Evolutionary conservation across 1,284 basidiomycete species (phyloP).

Genomic region (Ustilago trichophora): DNA sequence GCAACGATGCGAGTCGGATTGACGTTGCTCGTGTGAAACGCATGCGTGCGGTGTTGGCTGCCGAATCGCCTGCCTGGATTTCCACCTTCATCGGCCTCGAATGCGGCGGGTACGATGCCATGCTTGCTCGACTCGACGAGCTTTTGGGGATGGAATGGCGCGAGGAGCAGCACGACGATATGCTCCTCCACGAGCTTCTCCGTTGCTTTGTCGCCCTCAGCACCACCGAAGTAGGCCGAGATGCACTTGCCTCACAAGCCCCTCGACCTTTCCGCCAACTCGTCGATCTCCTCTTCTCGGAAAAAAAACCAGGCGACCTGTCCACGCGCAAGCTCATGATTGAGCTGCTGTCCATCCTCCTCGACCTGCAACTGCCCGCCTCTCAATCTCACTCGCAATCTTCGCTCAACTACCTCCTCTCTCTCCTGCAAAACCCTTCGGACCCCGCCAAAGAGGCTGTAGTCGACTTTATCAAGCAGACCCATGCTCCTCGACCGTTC

Average conservation of each 20-base stretch:
- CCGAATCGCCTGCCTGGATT: slow-evolving; percentile 77
- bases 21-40: slow-evolving; percentile 48
- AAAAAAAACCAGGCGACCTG: slow-evolving; percentile 96
- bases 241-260: slow-evolving; percentile 80
- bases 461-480: slow-evolving; percentile 81
- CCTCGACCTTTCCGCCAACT: slow-evolving; percentile 87
- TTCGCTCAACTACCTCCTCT: slow-evolving; percentile 50
- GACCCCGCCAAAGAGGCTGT: slow-evolving; percentile 52
- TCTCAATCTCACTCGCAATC: slow-evolving; percentile 26
- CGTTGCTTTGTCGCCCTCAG: slow-evolving; percentile 92
- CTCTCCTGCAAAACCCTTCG: slow-evolving; percentile 52
- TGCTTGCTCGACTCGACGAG: slow-evolving; percentile 87
- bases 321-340: slow-evolving; percentile 86
- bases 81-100: slow-evolving; percentile 78
- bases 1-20: slow-evolving; percentile 37
- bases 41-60: slow-evolving; percentile 58
- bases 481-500: slow-evolving; percentile 84
- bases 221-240: slow-evolving; percentile 78
- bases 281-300: slow-evolving; percentile 85
- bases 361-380: slow-evolving; percentile 57
- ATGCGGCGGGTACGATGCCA: slow-evolving; percentile 80
- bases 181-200: slow-evolving; percentile 88
- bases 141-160: slow-evolving; percentile 95
- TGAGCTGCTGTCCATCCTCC: slow-evolving; percentile 74
- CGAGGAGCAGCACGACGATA: slow-evolving; percentile 97